These are phyloP conservation scores for Leccinum subtestaceum DNA, from an alignment of 768 basidiomycete species.

Conservation along the genomic window DNA sequence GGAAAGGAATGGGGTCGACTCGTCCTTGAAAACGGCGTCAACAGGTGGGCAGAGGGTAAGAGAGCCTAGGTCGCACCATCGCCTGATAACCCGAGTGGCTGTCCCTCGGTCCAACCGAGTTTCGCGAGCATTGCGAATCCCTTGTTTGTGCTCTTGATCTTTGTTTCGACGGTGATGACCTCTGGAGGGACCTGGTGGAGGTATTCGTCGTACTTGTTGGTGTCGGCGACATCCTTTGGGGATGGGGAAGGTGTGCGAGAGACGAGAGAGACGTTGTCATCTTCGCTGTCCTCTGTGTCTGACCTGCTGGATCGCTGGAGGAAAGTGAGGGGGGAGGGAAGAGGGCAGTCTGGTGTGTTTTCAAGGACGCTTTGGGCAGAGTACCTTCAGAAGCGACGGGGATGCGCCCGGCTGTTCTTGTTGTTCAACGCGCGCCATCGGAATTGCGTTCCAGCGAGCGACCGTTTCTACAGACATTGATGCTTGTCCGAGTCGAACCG, in stretches of 20 bases:
- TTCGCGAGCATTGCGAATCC: conserved; percentile 79
- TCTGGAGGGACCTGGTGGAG: conserved; percentile 51
- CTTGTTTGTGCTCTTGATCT: conserved; percentile 73
- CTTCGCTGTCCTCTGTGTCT: conserved; percentile 46
- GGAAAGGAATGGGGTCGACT: conserved; percentile 80
- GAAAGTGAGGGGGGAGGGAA: conserved; percentile 40
- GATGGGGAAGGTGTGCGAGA: conserved; percentile 77
- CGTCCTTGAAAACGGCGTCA: conserved; percentile 49
- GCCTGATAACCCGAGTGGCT: conserved; percentile 72
- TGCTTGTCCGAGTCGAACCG: conserved; percentile 22
- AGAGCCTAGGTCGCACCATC: conserved; percentile 55
- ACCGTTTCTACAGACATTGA: conserved; percentile 59
- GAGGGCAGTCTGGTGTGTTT: conserved; percentile 55
- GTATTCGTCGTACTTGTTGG: conserved; percentile 69
- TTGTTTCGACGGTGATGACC: conserved; percentile 78
- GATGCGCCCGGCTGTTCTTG: conserved; percentile 23
- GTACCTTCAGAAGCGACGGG: conserved; percentile 59
- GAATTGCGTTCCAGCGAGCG: conserved; percentile 73
- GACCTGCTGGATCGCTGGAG: conserved; percentile 65
- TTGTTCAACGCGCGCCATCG: conserved; percentile 38
- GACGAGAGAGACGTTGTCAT: conserved; percentile 68
- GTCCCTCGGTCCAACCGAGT: conserved; percentile 81
- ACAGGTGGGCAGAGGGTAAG: conserved; percentile 39
- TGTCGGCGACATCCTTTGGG: conserved; percentile 48
- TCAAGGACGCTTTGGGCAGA: conserved; percentile 44